Evolutionary conservation across 1,284 basidiomycete genomes (phyloP), one percentile per base, ranked within the genome.

Genomic region (Ganoderma resinaceum): DNA sequence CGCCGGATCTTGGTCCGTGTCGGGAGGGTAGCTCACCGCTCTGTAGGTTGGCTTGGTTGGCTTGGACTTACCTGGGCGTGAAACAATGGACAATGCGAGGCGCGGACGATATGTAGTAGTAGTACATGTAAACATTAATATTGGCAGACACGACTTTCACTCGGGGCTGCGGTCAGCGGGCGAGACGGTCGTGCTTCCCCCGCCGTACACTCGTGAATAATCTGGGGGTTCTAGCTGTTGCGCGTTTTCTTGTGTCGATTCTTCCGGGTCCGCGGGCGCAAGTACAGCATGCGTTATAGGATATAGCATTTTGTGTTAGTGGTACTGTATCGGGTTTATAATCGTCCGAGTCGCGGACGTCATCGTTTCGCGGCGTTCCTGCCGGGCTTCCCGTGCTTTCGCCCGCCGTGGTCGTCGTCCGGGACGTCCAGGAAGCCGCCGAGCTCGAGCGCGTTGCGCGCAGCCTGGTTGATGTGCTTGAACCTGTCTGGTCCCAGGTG

Each of bases 381-480:
- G 42, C 20, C 60, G 40, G 43, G 38, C 33, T 74, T 74, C 16
- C 70, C 73, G 18, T 65, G 66, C 31, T 52, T 52, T 31, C 70
- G 59, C 1, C 70, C 72, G 2, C 29, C 40, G 11, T 66, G 62
- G 3, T 61, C 61, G 52, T 75, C 73, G 14, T 69, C 65, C 3
- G 73, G 72, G 18, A 60, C 69, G 63, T 93, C 90, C 33, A 95
- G 79, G 76, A 95, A 93, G 0, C 93, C 93, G n/a, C 92, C 95
- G 0, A 89, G 70, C 62, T 96, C 93, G 14, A 97, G 83, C 0
- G 95, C 95, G 76, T 94, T 94, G 29, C 95, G 84, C 8, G 95
- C 95, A 3, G 93, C 94, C 77, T 96, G 93, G 75, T 95, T 96
- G 77, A 96, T 96, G 73, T 95, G 93, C 78, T 96, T 97, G 84